A percentile compares a stretch with the other conserved stretches of the same genome.
Evolutionary conservation across 805 yeast species (phyloP).

Genomic region (Saccharomycopsis oosterbeekiorum): DNA sequence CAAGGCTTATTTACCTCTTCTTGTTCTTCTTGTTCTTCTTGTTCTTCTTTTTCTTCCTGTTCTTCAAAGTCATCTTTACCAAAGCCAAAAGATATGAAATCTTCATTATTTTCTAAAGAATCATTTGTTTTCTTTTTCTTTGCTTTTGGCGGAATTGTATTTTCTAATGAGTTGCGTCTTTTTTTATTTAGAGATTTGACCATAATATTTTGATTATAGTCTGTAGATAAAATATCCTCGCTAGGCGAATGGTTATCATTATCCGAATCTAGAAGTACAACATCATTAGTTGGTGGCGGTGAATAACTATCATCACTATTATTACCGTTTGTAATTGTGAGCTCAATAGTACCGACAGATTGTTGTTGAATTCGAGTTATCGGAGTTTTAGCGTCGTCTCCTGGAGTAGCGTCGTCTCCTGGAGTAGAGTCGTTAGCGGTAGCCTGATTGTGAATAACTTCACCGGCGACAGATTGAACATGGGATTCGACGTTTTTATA

Average conservation of each 20-base stretch:
- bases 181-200: neutral
- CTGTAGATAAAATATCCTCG: neutral
- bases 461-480: too few species aligned
- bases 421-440: too few species aligned
- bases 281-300: neutral
- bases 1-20: conserved; percentile 23
- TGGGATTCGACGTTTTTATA: too few species aligned
- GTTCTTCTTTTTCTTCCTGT: neutral
- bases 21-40: conserved; percentile 20
- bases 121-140: conserved; percentile 17
- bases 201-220: neutral
- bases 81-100: conserved; percentile 33
- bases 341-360: neutral
- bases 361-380: neutral
- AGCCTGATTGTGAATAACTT: too few species aligned
- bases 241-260: neutral
- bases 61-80: conserved; percentile 23
- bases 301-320: neutral
- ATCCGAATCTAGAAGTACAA: conserved; percentile 1
- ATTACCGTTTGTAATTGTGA: neutral
- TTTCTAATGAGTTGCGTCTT: neutral
- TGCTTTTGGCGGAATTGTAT: neutral
- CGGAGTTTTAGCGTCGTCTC: too few species aligned
- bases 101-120: conserved; percentile 30
- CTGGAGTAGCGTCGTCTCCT: too few species aligned